Evolutionary conservation across 2,329 filamentous ascomycete genomes (phyloP), one percentile per base, ranked within the genome.

Genomic region (Epichloe elymi): DNA sequence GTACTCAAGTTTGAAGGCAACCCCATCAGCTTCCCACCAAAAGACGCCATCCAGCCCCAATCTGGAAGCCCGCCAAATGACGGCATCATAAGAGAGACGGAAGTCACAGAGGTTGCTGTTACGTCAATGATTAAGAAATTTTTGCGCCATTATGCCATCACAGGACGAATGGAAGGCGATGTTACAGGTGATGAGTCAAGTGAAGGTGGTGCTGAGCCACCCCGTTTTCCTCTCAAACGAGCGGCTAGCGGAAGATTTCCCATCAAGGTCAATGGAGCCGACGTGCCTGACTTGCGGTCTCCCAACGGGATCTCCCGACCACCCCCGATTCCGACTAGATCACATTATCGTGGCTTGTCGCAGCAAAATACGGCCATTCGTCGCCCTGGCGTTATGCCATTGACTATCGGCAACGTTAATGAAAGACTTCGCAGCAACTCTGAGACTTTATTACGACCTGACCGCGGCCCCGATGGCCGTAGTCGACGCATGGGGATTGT

Each of bases 1-100:
- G 86, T 94, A 57, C 74, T 97, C 51, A 95, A 95, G 66, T 80
- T 96, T 37, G 86, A 91, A 52, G 88, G 88, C 44, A 96, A 96
- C 59, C 87, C 87, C 8, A 78, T 96, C 53, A 79, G 76, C 53
- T 91, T 91, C 59, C 89, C 89, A 3, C 84, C 87, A 15, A 80
- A 76, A 58, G 82, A 85, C 57, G 74, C 85, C 14, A 65, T 88
- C 26, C 80, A 83, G 58, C 70, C 79, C 11, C 75, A 76, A 59
- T 72, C 74, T 17, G 68, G 68, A 40, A 80, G 71, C 46, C 76
- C 77, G 17, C 73, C 78, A 2, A 78, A 79, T 57, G 77, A 80
- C 38, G 71, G 72, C 2, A 67, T 70, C 14, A 58, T 73, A 42
- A 60, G 65, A 50, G 83, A 86, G 58, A 79, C 73, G 51, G 83